Conservation (phyloP, 495 filamentous ascomycete genomes). For the Hypomontagnella monticulosa region DNA sequence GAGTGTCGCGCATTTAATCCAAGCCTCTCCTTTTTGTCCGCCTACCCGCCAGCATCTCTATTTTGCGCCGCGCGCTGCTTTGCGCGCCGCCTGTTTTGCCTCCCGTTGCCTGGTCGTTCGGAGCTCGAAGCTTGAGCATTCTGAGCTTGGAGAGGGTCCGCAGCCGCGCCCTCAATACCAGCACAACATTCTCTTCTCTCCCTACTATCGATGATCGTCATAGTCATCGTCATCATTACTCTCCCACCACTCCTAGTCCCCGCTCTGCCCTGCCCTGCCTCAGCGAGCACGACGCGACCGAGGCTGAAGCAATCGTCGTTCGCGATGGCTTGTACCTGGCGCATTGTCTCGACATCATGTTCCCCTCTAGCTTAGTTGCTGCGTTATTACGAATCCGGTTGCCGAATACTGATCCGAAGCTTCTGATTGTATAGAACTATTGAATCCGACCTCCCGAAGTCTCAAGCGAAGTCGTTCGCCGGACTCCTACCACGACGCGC, state of each 20-base stretch:
- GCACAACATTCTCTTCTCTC: conserved; percentile 2
- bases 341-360: conserved; percentile 42
- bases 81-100: conserved; percentile 2
- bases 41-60: conserved; percentile 13
- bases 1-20: conserved; percentile 44
- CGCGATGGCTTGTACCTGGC: conserved; percentile 38
- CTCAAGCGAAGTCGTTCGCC: conserved; percentile 95
- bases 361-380: conserved; percentile 29
- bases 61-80: conserved; percentile 23
- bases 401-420: conserved; percentile 37
- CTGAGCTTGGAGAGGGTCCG: background rate
- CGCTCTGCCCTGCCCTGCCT: background rate
- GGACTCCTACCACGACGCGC: conserved; percentile 72
- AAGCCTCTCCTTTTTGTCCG: conserved; percentile 27
- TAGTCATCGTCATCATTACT: conserved; percentile 39
- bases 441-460: conserved; percentile 67
- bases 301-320: conserved; percentile 28
- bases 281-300: conserved; percentile 39
- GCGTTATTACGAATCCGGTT: conserved; percentile 37
- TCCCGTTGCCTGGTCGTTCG: too few species aligned
- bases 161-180: background rate
- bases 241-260: conserved; percentile 36
- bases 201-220: conserved; percentile 40
- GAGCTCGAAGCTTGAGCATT: background rate
- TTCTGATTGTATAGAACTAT: conserved; percentile 49